These are phyloP conservation scores for Ophiostoma ulmi DNA, from an alignment of 2,329 filamentous ascomycete species.

Conservation along the genomic window DNA sequence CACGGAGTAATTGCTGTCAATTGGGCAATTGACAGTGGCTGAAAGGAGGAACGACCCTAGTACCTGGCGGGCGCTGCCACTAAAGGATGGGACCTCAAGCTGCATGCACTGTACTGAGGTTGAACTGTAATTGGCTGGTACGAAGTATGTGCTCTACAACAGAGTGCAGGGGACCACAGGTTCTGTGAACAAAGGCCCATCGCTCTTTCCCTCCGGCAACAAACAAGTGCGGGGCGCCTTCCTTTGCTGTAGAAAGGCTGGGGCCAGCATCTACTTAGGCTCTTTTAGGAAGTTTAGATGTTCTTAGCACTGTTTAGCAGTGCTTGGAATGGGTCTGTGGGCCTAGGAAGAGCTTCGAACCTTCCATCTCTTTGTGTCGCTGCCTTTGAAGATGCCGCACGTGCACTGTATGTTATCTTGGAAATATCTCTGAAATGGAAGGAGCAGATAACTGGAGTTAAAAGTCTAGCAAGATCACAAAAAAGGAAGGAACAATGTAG, in stretches of 20 bases:
- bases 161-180: neutral
- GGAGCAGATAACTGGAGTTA: neutral
- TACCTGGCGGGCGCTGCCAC: constrained; percentile 15
- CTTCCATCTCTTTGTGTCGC: constrained; percentile 22
- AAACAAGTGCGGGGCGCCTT: constrained; percentile 24
- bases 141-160: neutral
- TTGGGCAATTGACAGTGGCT: neutral
- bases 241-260: constrained; percentile 19
- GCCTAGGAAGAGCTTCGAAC: constrained; percentile 27
- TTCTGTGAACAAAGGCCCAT: constrained; percentile 11
- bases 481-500: neutral
- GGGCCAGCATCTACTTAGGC: constrained; percentile 13
- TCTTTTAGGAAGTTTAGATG: neutral
- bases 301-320: neutral
- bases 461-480: neutral
- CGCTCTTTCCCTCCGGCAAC: neutral
- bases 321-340: constrained; percentile 16
- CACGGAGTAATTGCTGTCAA: neutral
- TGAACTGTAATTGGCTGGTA: neutral
- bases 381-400: constrained; percentile 2
- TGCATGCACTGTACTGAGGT: constrained; percentile 18
- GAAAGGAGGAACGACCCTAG: neutral
- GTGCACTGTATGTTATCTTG: neutral
- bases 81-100: neutral
- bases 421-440: neutral